These are phyloP conservation scores for Aureobasidium leucospermi DNA, from an alignment of 2,329 filamentous ascomycete genomes.

Conservation along the genomic window DNA sequence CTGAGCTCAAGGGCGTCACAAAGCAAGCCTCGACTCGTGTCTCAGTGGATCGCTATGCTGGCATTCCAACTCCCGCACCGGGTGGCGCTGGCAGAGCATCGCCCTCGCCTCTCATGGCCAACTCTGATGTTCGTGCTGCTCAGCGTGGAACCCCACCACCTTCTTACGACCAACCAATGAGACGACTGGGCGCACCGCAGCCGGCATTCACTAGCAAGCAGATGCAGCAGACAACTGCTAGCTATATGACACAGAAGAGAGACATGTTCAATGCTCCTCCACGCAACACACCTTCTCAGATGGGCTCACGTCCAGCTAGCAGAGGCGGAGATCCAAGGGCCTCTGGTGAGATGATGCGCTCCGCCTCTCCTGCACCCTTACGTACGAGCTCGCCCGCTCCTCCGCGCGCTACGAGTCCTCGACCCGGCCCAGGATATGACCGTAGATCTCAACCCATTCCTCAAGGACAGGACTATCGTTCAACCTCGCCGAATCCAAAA, in stretches of 20 bases:
- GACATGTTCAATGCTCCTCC: constrained; percentile 56
- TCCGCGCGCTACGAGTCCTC: constrained; percentile 4
- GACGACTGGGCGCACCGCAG: constrained; percentile 77
- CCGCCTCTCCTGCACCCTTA: constrained; percentile 60
- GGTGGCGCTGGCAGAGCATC: constrained; percentile 34
- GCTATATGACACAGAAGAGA: constrained; percentile 75
- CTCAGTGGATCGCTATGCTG: constrained; percentile 92
- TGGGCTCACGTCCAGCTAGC: constrained; percentile 48
- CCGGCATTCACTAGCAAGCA: constrained; percentile 87
- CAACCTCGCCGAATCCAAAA: constrained; percentile 60
- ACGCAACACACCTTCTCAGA: constrained; percentile 24
- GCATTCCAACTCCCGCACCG: constrained; percentile 72
- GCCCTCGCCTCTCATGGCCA: constrained; percentile 35
- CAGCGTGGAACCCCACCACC: constrained; percentile 75
- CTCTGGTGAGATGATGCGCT: constrained; percentile 37
- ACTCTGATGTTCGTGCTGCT: constrained; percentile 44
- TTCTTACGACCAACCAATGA: constrained; percentile 70
- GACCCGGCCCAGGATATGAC: constrained; percentile 6
- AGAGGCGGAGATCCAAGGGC: constrained; percentile 42
- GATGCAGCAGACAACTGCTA: constrained; percentile 92
- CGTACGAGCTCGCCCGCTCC: constrained; percentile 45
- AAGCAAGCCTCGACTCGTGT: constrained; percentile 79
- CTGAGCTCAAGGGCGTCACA: constrained; percentile 79
- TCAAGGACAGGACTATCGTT: constrained; percentile 31
- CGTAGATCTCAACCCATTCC: constrained; percentile 30